These are phyloP conservation scores for Aspergillus bertholletiae DNA, from an alignment of 495 filamentous ascomycete species.

Conservation along the genomic window DNA sequence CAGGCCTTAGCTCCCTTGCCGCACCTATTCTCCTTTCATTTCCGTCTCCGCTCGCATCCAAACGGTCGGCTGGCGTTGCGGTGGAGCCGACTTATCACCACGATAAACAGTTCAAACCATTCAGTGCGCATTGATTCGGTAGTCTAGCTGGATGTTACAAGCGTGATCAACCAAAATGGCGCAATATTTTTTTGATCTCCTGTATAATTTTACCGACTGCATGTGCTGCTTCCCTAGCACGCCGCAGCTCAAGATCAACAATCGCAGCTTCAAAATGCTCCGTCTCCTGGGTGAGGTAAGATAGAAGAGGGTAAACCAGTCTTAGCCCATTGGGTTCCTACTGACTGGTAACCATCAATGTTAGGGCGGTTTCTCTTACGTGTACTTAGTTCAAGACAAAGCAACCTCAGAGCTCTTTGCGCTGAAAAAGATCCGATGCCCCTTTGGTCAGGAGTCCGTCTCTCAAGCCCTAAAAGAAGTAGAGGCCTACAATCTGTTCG, in stretches of 20 bases:
- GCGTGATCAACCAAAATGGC: constrained; percentile 52
- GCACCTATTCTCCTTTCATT: not conserved
- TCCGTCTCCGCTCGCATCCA: not conserved
- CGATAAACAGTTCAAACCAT: not conserved
- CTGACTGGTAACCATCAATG: constrained; percentile 8
- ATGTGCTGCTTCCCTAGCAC: constrained; percentile 92
- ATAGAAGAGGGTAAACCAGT: constrained; percentile 1
- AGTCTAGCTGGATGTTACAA: not conserved
- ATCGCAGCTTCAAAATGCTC: constrained; percentile 89
- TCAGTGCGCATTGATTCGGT: not conserved
- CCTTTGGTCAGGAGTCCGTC: constrained; percentile 95
- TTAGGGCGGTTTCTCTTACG: constrained; percentile 94
- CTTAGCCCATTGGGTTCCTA: not conserved
- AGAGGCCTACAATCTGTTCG: constrained; percentile 90
- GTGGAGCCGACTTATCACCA: not conserved
- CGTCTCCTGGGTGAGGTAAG: constrained; percentile 83
- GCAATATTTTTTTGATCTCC: constrained; percentile 79
- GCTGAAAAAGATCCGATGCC: constrained; percentile 96
- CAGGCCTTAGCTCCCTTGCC: not conserved
- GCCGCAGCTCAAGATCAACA: constrained; percentile 93
- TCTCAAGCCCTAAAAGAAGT: constrained; percentile 92
- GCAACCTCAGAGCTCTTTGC: constrained; percentile 78
- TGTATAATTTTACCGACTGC: constrained; percentile 90
- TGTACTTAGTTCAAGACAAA: constrained; percentile 95
- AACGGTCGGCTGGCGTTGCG: not conserved